Conservation (phyloP, 176 grass and related monocot genomes). For the Juncus inflexus region DNA sequence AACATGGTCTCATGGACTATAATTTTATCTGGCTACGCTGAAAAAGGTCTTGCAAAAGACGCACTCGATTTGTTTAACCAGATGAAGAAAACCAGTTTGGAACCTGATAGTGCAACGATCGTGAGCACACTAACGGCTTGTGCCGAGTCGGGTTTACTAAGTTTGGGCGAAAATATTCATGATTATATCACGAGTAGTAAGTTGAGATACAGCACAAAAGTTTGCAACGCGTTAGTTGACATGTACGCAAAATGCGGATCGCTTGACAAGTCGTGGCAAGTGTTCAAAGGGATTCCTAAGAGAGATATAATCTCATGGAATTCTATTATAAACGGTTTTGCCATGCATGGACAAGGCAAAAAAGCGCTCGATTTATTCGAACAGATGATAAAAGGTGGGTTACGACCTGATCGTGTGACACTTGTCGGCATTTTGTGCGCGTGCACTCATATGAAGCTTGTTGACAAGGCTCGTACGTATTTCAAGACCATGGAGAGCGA, state of each 20-base stretch:
- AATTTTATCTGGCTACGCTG: constrained; percentile 54
- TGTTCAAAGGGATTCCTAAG: constrained; percentile 56
- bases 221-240: constrained; percentile 74
- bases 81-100: constrained; percentile 46
- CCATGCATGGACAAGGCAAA: constrained; percentile 60
- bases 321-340: constrained; percentile 68
- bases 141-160: constrained; percentile 55
- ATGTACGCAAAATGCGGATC: constrained; percentile 79
- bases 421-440: constrained; percentile 59
- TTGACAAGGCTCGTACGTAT: constrained; percentile 40
- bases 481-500: constrained; percentile 55
- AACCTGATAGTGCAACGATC: constrained; percentile 43
- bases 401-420: constrained; percentile 52
- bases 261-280: constrained; percentile 41
- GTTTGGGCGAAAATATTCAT: constrained; percentile 69
- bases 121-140: constrained; percentile 77
- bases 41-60: constrained; percentile 47
- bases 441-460: constrained; percentile 57
- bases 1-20: constrained; percentile 77
- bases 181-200: constrained; percentile 37
- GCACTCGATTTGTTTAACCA: constrained; percentile 47
- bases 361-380: constrained; percentile 49
- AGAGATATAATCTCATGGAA: constrained; percentile 74
- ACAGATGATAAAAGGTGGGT: constrained; percentile 59
- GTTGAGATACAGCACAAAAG: constrained; percentile 29